A percentile compares a stretch with the other conserved stretches of the same genome.
phyloP scores from a whole-genome alignment of 2,329 filamentous ascomycete genomes.

The Eutypella sp. region DNA sequence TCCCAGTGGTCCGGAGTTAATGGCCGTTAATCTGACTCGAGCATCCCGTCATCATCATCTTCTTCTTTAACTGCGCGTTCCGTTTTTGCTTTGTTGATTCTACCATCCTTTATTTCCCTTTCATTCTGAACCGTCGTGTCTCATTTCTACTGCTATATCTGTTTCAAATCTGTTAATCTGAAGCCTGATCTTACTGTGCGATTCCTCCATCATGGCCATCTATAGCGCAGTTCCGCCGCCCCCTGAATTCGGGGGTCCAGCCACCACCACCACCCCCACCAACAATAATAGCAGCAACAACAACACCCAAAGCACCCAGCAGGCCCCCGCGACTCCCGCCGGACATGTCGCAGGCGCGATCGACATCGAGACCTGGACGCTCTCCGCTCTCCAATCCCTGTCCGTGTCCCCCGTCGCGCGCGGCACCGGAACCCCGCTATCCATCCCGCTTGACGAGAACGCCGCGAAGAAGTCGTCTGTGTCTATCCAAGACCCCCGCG shows the following conservation, averaged over 20 bases:
- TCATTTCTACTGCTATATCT: too few relatives aligned
- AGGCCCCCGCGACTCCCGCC: conserved; percentile 16
- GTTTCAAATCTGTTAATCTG: too few relatives aligned
- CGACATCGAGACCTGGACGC: conserved; percentile 65
- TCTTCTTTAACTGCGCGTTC: too few relatives aligned
- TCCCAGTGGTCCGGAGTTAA: too few relatives aligned
- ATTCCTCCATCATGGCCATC: conserved; percentile 34
- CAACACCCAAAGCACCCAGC: too few relatives aligned
- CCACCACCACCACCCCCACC: conserved; percentile 16
- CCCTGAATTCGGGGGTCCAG: conserved; percentile 27
- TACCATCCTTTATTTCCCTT: too few relatives aligned
- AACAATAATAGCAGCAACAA: conserved; percentile 8
- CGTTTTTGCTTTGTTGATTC: too few relatives aligned
- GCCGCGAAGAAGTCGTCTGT: conserved; percentile 24
- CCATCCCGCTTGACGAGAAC: conserved; percentile 69
- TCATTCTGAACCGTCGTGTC: too few relatives aligned
- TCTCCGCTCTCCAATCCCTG: conserved; percentile 50
- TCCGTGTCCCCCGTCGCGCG: conserved; percentile 51
- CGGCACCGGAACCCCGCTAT: conserved; percentile 59
- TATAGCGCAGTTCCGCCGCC: conserved; percentile 49
- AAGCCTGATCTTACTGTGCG: neutral
- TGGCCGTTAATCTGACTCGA: too few relatives aligned
- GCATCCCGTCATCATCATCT: too few relatives aligned
- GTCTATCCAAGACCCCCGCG: conserved; percentile 22
- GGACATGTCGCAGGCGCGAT: conserved; percentile 32